Conservation (phyloP, 148 eudicot genomes). For the Rheum nobile region DNA sequence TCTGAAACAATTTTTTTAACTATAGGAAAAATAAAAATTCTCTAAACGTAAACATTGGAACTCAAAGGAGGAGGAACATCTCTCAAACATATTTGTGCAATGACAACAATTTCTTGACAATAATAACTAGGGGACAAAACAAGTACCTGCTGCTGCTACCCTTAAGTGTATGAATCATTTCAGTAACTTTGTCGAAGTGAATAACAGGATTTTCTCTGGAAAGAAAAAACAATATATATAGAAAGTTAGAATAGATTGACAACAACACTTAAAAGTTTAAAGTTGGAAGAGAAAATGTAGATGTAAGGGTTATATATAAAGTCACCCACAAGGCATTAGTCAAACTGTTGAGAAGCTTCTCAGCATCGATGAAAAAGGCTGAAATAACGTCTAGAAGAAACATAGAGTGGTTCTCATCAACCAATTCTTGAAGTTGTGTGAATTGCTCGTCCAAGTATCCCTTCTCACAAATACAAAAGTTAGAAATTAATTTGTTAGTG, state of each 20-base stretch:
- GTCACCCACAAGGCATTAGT: neutral
- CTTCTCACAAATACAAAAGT: neutral
- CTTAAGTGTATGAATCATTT: conserved; percentile 15
- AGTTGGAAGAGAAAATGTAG: neutral
- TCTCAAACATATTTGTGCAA: too few relatives aligned
- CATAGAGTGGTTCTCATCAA: neutral
- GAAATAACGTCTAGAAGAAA: neutral
- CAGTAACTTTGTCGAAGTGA: neutral
- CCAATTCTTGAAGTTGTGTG: neutral
- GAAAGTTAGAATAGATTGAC: neutral
- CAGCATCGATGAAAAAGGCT: neutral
- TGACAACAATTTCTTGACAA: too few relatives aligned
- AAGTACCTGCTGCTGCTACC: conserved; percentile 59
- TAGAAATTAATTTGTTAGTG: neutral
- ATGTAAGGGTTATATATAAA: neutral
- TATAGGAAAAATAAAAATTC: too few relatives aligned
- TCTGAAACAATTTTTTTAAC: too few relatives aligned
- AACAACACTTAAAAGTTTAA: neutral
- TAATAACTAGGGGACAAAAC: neutral
- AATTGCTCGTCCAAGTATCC: neutral
- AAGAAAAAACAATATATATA: neutral
- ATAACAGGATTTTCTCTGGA: neutral
- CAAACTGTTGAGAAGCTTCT: neutral
- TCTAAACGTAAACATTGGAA: too few relatives aligned
- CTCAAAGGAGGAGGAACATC: too few relatives aligned